Percentiles rank a stretch among this genome's conserved stretches.
These are phyloP conservation scores for Chimonanthus salicifolius DNA, from an alignment of 164 flowering plant genomes.

Conservation along the genomic window DNA sequence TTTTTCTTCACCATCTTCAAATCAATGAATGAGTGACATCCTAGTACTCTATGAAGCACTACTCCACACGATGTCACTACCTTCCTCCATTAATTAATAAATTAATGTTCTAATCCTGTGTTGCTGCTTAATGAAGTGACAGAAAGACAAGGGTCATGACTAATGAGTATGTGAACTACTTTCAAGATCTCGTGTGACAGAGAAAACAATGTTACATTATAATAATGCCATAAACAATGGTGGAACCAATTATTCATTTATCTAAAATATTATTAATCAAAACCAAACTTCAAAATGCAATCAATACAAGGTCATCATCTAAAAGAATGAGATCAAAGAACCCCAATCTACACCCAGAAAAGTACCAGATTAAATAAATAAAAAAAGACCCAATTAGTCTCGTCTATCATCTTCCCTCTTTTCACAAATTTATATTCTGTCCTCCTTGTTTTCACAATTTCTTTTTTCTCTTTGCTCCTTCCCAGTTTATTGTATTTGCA, in stretches of 20 bases:
- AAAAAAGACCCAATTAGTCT: neutral
- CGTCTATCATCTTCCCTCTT: neutral
- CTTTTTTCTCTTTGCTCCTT: neutral
- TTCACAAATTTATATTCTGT: neutral
- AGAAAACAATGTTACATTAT: neutral
- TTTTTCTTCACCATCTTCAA: too few relatives aligned
- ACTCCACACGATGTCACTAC: neutral
- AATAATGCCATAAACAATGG: neutral
- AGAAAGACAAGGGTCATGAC: neutral
- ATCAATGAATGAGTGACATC: too few relatives aligned
- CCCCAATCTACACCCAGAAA: conserved; percentile 1
- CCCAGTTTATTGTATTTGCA: neutral
- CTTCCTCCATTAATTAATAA: neutral
- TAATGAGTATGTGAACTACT: neutral
- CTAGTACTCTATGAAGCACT: too few relatives aligned
- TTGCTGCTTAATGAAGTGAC: neutral
- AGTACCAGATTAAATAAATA: neutral
- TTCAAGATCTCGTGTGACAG: neutral
- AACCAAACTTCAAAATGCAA: conserved; percentile 14
- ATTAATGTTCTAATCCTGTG: neutral
- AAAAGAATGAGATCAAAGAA: conserved; percentile 7
- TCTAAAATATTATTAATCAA: conserved; percentile 3
- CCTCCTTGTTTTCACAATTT: neutral
- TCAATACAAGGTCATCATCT: conserved; percentile 11
- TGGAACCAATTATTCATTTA: conserved; percentile 18